Percentiles rank a stretch among this genome's conserved stretches.
These are phyloP conservation scores for Podospora sp. DNA, from an alignment of 495 filamentous ascomycete species.

Conservation along the genomic window DNA sequence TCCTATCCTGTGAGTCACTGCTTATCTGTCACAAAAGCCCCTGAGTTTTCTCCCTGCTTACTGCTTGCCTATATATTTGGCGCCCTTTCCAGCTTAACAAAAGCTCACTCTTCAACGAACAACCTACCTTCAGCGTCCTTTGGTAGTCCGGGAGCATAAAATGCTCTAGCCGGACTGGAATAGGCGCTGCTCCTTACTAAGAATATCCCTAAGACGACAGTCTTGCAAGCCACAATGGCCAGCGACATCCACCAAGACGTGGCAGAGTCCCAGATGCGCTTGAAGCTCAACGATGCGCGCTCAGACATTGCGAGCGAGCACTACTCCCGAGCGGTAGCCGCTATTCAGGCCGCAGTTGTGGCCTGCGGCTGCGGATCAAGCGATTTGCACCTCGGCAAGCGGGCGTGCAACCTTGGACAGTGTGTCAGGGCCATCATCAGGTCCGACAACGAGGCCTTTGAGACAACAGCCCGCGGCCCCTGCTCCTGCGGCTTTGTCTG, in stretches of 20 bases:
- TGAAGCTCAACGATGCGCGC: not conserved
- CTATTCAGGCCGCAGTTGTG: not conserved
- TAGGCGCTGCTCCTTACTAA: not conserved
- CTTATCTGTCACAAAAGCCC: not conserved
- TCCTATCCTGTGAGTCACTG: not conserved
- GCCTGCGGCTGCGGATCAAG: conserved; percentile 18
- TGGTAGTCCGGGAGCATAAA: not conserved
- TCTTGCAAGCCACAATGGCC: conserved; percentile 9
- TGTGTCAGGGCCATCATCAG: conserved; percentile 22
- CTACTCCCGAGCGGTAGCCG: not conserved
- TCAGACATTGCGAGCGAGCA: not conserved
- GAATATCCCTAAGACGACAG: too few relatives aligned
- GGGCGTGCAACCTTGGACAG: conserved; percentile 33
- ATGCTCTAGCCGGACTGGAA: not conserved
- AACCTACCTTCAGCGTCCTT: not conserved
- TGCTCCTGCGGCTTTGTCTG: conserved; percentile 34
- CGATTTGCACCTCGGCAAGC: conserved; percentile 29
- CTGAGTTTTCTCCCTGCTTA: not conserved
- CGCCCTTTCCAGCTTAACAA: not conserved
- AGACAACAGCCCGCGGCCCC: conserved; percentile 3
- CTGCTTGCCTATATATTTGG: not conserved
- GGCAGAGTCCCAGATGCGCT: not conserved
- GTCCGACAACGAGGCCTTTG: conserved; percentile 19
- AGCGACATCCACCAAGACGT: not conserved
- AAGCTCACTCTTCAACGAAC: not conserved